Conservation (phyloP, 768 basidiomycete species). For the Roridomyces roridus region DNA sequence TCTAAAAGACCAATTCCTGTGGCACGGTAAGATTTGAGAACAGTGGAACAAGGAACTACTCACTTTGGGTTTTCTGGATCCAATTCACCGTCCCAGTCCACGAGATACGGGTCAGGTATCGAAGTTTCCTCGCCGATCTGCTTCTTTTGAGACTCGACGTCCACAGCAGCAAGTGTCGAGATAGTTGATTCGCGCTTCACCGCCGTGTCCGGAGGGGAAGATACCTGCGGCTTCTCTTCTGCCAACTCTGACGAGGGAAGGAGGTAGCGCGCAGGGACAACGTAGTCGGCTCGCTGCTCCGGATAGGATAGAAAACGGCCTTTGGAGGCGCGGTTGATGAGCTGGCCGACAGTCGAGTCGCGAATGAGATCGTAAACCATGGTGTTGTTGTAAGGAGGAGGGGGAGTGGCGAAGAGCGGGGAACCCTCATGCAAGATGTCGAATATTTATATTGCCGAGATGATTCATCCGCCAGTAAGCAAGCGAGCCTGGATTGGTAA, state of each 20-base stretch:
- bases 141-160: background rate
- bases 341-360: conserved; percentile 33
- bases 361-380: background rate
- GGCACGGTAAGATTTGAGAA: conserved; percentile 1
- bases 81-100: conserved; percentile 30
- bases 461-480: no score
- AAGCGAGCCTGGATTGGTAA: no score
- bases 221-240: conserved; percentile 1
- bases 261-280: background rate
- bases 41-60: background rate
- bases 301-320: conserved; percentile 23
- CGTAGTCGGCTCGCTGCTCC: conserved; percentile 17
- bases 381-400: no score
- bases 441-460: no score
- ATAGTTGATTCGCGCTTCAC: background rate
- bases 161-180: background rate
- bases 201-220: background rate
- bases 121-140: background rate
- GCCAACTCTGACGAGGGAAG: background rate
- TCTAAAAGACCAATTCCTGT: conserved; percentile 33
- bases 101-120: conserved; percentile 23
- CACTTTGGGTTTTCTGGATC: conserved; percentile 33
- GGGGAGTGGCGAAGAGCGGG: no score
- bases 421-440: no score
- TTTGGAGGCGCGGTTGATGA: conserved; percentile 30